Percentiles rank a stretch among this genome's conserved stretches.
phyloP scores from a whole-genome alignment of 2,329 filamentous ascomycete species.

The Teratosphaeria pseudoeucalypti region DNA sequence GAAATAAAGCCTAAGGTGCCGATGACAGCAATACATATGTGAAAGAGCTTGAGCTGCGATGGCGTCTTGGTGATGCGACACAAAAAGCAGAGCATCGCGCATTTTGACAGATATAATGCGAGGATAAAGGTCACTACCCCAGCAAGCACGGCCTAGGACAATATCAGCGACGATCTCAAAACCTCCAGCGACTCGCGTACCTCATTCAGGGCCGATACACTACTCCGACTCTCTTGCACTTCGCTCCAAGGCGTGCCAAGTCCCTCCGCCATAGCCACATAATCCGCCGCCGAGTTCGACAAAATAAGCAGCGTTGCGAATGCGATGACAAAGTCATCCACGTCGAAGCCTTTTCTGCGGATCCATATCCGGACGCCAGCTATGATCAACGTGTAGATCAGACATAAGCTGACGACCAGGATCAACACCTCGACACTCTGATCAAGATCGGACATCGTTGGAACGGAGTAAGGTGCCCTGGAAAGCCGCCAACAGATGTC shows the following conservation, averaged over 20 bases:
- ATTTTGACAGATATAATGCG: conserved; percentile 22
- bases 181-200: conserved; percentile 7
- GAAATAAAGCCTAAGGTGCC: conserved; percentile 19
- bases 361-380: conserved; percentile 21
- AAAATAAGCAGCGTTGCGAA: conserved; percentile 20
- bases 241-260: conserved; percentile 17
- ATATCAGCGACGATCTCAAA: conserved; percentile 1
- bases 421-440: conserved; percentile 18
- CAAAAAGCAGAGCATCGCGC: conserved; percentile 24
- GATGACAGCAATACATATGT: conserved; percentile 15
- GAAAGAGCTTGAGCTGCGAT: conserved; percentile 16
- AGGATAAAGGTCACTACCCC: conserved; percentile 20
- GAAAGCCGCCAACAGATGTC: not conserved
- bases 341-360: conserved; percentile 18
- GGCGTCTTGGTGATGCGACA: conserved; percentile 21
- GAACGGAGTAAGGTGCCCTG: not conserved
- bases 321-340: conserved; percentile 21
- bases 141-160: conserved; percentile 16
- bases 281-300: conserved; percentile 18
- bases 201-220: conserved; percentile 15
- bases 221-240: conserved; percentile 1
- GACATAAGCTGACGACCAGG: conserved; percentile 23
- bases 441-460: conserved; percentile 14
- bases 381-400: conserved; percentile 22
- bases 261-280: conserved; percentile 18